Percentiles rank a stretch among this genome's conserved stretches.
These are phyloP conservation scores for Thermomucor indicae-seudaticae DNA, from an alignment of 371 early-diverging fungal species.

Conservation along the genomic window DNA sequence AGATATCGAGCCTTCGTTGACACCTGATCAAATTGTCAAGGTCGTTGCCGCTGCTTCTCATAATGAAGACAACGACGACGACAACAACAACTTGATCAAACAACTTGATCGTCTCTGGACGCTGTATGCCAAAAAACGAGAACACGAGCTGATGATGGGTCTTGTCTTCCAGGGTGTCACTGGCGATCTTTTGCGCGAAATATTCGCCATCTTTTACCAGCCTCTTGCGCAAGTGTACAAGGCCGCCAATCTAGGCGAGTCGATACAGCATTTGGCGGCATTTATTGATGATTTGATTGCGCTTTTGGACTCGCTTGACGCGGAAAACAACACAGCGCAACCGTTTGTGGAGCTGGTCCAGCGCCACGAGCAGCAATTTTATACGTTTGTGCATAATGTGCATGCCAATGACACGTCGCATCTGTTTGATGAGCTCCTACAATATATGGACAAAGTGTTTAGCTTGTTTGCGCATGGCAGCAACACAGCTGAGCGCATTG, in stretches of 20 bases:
- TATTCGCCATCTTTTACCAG: constrained; percentile 56
- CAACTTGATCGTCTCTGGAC: constrained; percentile 39
- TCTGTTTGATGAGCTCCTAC: constrained; percentile 28
- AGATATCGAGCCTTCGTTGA: constrained; percentile 34
- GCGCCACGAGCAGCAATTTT: constrained; percentile 50
- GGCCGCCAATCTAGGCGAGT: constrained; percentile 55
- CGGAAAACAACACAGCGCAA: constrained; percentile 19
- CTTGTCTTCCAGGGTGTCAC: constrained; percentile 55
- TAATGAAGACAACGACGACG: constrained; percentile 3
- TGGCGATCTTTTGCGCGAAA: constrained; percentile 52
- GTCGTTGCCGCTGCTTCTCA: constrained; percentile 9
- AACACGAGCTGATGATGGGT: constrained; percentile 45
- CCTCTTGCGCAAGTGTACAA: constrained; percentile 58
- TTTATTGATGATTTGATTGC: constrained; percentile 57
- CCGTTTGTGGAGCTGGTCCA: constrained; percentile 38
- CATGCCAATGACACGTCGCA: constrained; percentile 39
- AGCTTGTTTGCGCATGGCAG: constrained; percentile 16
- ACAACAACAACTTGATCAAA: constrained; percentile 19
- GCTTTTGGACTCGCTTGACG: constrained; percentile 40
- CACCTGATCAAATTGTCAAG: constrained; percentile 30
- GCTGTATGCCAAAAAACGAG: constrained; percentile 44
- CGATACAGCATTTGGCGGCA: constrained; percentile 42
- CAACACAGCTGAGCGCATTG: constrained; percentile 11
- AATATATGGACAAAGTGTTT: constrained; percentile 22
- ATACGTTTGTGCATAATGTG: constrained; percentile 53